phyloP scores from a whole-genome alignment of 23 red algal species.

The Rhodosorus marinus region DNA sequence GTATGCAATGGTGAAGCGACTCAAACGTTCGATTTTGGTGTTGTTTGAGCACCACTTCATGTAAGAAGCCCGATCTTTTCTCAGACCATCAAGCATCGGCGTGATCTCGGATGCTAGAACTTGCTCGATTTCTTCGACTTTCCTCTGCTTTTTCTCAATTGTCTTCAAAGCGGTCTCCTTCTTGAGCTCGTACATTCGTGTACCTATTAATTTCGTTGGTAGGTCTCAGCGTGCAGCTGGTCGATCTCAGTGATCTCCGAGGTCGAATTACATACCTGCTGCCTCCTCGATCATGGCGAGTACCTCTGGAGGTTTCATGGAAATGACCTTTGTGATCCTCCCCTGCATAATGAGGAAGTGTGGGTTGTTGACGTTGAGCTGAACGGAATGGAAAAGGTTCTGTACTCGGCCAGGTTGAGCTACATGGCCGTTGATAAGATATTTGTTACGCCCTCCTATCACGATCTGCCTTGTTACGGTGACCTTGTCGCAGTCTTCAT shows the following conservation, averaged over 20 bases:
- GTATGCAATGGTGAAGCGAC: slow-evolving; percentile 24
- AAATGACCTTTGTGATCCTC: slow-evolving; percentile 93
- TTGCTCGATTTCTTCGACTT: slow-evolving; percentile 91
- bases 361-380: slow-evolving; percentile 98
- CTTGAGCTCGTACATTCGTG: slow-evolving; percentile 97
- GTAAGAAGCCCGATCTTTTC: slow-evolving; percentile 64
- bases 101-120: slow-evolving; percentile 70
- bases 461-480: slow-evolving; percentile 64
- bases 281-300: slow-evolving; percentile 92
- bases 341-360: slow-evolving; percentile 99
- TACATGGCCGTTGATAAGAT: slow-evolving; percentile 82
- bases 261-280: no score
- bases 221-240: no score
- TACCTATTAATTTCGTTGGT: no score
- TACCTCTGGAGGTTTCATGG: slow-evolving; percentile 92
- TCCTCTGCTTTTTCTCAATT: slow-evolving; percentile 90
- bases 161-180: slow-evolving; percentile 67
- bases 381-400: slow-evolving; percentile 91
- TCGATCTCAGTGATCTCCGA: no score
- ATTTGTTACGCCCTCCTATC: slow-evolving; percentile 88
- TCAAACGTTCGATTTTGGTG: slow-evolving; percentile 35
- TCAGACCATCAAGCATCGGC: slow-evolving; percentile 53
- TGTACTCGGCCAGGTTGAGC: slow-evolving; percentile 71
- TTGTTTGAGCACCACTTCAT: slow-evolving; percentile 63
- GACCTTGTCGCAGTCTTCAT: slow-evolving; percentile 53